Percentiles rank a stretch among this genome's conserved stretches.
Conservation (phyloP, 2,329 filamentous ascomycete species). For the Alternaria rosae region DNA sequence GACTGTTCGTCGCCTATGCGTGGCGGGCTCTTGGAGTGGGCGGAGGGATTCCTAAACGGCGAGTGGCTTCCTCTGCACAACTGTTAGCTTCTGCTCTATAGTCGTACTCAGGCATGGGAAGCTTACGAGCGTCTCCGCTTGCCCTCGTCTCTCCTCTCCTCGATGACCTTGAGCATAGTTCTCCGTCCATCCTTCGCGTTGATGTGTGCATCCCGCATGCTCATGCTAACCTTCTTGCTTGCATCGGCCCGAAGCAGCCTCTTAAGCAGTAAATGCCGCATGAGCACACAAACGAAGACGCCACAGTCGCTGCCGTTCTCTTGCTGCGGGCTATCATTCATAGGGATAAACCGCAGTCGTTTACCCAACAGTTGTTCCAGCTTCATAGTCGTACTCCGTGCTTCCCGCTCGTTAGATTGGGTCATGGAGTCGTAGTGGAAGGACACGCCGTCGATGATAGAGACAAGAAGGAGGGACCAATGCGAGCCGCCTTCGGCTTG, state of each 20-base stretch:
- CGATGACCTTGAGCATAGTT: conserved; percentile 90
- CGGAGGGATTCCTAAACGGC: conserved; percentile 40
- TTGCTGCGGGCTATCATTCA: conserved; percentile 88
- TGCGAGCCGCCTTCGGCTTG: conserved; percentile 91
- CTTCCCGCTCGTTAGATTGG: conserved; percentile 77
- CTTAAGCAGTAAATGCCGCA: conserved; percentile 91
- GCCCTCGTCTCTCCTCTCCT: conserved; percentile 84
- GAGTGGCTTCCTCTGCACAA: conserved; percentile 42
- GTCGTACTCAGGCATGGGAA: neutral
- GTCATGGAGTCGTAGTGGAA: conserved; percentile 96
- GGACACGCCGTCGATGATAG: conserved; percentile 83
- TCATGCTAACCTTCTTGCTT: conserved; percentile 91
- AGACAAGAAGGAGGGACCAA: conserved; percentile 93
- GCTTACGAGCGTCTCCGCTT: conserved; percentile 83
- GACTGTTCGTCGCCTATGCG: conserved; percentile 48
- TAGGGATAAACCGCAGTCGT: conserved; percentile 76
- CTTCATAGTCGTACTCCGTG: conserved; percentile 71
- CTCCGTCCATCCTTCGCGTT: conserved; percentile 82
- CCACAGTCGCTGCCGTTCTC: conserved; percentile 94
- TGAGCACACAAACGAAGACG: conserved; percentile 93
- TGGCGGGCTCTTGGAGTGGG: conserved; percentile 47
- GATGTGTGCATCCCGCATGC: conserved; percentile 82
- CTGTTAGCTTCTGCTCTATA: neutral
- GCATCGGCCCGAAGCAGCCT: conserved; percentile 80
- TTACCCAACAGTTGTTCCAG: conserved; percentile 72